A percentile compares a stretch with the other conserved stretches of the same genome.
Evolutionary conservation across 768 basidiomycete species (phyloP).

Genomic region (Amanita exitialis): DNA sequence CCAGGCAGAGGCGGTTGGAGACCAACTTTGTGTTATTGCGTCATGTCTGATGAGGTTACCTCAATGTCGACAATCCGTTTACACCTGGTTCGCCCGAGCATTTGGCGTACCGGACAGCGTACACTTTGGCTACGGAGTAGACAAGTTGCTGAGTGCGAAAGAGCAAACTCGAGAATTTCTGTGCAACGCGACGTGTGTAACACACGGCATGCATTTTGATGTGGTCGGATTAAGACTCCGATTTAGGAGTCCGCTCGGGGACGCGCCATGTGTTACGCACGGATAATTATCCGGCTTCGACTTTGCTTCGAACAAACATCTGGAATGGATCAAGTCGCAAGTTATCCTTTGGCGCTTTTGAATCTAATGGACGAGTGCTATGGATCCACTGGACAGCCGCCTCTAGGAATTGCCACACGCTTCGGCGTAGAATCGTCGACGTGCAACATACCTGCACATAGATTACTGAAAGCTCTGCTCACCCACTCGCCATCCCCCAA

Average conservation of each 20-base stretch:
- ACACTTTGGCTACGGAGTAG: no score
- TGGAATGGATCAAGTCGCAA: background rate
- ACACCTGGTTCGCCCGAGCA: no score
- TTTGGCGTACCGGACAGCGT: no score
- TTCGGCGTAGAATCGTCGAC: background rate
- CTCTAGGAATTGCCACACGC: slow-evolving; percentile 1
- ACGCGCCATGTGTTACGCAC: background rate
- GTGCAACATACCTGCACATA: background rate
- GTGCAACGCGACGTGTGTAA: no score
- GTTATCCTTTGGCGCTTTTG: background rate
- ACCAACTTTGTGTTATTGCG: no score
- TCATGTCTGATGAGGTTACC: no score
- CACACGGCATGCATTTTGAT: no score
- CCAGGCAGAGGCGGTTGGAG: no score
- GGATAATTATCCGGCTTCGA: no score
- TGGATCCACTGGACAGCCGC: background rate
- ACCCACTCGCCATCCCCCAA: background rate
- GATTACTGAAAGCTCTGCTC: slow-evolving; percentile 1
- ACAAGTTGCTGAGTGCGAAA: no score
- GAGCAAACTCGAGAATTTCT: no score
- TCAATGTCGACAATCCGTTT: no score
- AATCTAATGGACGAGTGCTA: background rate
- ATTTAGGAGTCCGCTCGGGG: slow-evolving; percentile 1
- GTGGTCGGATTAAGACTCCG: background rate
- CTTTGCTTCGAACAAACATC: slow-evolving; percentile 1